phyloP scores from a whole-genome alignment of 768 basidiomycete species.

The Leucocoprinus sp. region DNA sequence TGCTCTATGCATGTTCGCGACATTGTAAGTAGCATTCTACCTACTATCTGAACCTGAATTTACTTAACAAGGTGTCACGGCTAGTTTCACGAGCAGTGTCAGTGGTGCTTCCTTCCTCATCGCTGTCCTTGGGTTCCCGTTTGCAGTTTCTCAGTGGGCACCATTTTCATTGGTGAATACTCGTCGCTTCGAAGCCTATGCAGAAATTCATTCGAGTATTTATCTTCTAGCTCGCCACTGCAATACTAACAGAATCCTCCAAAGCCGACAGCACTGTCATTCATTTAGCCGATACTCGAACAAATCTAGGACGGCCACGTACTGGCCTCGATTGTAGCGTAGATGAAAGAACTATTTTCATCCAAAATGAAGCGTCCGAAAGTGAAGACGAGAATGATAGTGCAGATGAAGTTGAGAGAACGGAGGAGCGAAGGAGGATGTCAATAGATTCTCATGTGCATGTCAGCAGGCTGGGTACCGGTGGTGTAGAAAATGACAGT shows the following conservation, averaged over 20 bases:
- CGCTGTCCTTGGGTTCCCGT: conserved; percentile 79
- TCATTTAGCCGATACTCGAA: conserved; percentile 36
- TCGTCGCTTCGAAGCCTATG: conserved; percentile 3
- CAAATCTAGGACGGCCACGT: conserved; percentile 15
- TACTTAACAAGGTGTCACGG: not conserved
- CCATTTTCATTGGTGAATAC: conserved; percentile 75
- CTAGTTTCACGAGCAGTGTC: conserved; percentile 66
- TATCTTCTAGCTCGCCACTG: conserved; percentile 63
- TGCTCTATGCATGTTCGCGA: conserved; percentile 68
- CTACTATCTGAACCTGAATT: not conserved
- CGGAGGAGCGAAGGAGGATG: conserved; percentile 20
- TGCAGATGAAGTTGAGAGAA: conserved; percentile 17
- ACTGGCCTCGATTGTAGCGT: conserved; percentile 1
- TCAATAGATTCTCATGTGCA: conserved; percentile 40
- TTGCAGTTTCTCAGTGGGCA: conserved; percentile 90
- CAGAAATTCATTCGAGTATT: not conserved
- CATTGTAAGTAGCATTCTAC: conserved; percentile 52
- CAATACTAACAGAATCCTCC: conserved; percentile 59
- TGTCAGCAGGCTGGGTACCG: conserved; percentile 38
- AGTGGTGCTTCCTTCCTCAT: conserved; percentile 68
- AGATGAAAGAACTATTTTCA: conserved; percentile 24
- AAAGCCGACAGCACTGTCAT: conserved; percentile 31
- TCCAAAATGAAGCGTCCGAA: conserved; percentile 22
- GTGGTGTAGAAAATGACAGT: conserved; percentile 14
- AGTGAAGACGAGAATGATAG: conserved; percentile 23